Conservation (phyloP, 139 green algal species). For the Volvox africanus region DNA sequence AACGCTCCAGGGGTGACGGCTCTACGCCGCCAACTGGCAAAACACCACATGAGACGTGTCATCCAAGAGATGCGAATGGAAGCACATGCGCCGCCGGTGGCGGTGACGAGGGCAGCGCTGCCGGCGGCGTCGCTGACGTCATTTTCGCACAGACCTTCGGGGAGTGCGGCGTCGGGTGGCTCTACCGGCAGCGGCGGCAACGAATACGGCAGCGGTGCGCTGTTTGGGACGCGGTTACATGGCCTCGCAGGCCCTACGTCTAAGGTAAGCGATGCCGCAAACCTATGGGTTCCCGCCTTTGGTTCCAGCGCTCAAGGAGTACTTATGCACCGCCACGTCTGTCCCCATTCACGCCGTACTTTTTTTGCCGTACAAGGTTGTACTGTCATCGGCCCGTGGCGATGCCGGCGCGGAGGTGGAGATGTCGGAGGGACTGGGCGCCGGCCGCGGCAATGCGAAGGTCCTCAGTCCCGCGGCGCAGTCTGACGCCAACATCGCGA, state of each 20-base stretch:
- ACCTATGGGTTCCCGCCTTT: too few species aligned
- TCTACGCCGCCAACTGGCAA: slow-evolving; percentile 1
- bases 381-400: not conserved
- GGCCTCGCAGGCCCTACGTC: slow-evolving; percentile 5
- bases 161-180: not conserved
- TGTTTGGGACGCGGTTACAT: not conserved
- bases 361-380: not conserved
- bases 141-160: not conserved
- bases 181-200: not conserved
- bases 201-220: not conserved
- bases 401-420: slow-evolving; percentile 11
- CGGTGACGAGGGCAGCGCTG: not conserved
- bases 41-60: slow-evolving; percentile 5
- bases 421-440: not conserved
- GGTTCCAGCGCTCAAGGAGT: too few species aligned
- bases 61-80: slow-evolving; percentile 20
- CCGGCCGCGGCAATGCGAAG: not conserved
- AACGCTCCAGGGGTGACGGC: slow-evolving; percentile 1
- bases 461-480: too few species aligned
- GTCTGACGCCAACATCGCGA: not conserved
- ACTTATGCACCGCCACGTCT: too few species aligned
- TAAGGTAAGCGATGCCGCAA: not conserved
- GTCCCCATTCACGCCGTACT: too few species aligned
- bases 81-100: not conserved
- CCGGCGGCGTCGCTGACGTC: not conserved